These are phyloP conservation scores for Rhinocladiella similis DNA, from an alignment of 2,329 filamentous ascomycete species.

Conservation along the genomic window DNA sequence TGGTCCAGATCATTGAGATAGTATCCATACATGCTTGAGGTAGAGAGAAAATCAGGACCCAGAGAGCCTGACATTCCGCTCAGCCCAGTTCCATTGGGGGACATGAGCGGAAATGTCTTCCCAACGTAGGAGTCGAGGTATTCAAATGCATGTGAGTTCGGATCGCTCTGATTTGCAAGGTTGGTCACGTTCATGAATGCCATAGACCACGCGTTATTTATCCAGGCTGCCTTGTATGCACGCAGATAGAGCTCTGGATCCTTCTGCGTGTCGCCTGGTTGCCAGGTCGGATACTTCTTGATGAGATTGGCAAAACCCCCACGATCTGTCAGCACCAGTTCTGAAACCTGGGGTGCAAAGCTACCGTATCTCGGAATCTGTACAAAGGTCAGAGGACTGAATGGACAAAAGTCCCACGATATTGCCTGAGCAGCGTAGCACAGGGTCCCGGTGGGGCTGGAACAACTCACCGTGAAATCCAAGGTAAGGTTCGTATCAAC, in stretches of 20 bases:
- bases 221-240: constrained; percentile 1
- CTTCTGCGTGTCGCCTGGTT: not conserved
- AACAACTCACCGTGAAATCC: constrained; percentile 43
- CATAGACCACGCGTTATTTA: constrained; percentile 3
- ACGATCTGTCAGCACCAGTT: constrained; percentile 32
- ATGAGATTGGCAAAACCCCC: constrained; percentile 41
- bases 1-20: not conserved
- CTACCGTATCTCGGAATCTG: not conserved
- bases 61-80: not conserved
- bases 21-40: not conserved
- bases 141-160: not conserved
- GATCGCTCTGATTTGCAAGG: constrained; percentile 1
- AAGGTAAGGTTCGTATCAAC: constrained; percentile 43
- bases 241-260: constrained; percentile 3
- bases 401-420: not conserved
- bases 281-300: constrained; percentile 1
- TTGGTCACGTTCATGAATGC: constrained; percentile 4
- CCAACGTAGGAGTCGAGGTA: constrained; percentile 1
- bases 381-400: not conserved
- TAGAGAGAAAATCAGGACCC: not conserved
- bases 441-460: no score
- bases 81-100: not conserved
- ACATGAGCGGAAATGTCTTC: not conserved
- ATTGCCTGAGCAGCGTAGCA: not conserved
- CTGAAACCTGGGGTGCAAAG: not conserved